Evolutionary conservation across 768 basidiomycete genomes (phyloP).

Genomic region (Pisolithus tinctorius): DNA sequence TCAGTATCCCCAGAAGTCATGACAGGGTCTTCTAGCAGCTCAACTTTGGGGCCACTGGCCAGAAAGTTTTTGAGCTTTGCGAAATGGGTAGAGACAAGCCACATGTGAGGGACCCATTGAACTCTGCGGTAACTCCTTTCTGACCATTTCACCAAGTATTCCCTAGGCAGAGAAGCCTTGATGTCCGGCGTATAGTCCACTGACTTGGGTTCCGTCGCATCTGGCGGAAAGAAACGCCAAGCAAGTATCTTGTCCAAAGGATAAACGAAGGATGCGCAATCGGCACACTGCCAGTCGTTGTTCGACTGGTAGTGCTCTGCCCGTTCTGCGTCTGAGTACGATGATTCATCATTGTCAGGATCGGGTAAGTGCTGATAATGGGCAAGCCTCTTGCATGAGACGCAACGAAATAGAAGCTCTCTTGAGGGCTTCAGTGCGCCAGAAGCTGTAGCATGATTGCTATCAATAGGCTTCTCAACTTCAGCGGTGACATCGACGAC

Average conservation of each 20-base stretch:
- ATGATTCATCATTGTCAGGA: slow-evolving; percentile 33
- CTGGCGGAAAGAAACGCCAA: slow-evolving; percentile 78
- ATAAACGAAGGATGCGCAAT: slow-evolving; percentile 69
- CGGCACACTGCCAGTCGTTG: slow-evolving; percentile 62
- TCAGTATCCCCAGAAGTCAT: slow-evolving; percentile 18
- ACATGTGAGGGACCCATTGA: slow-evolving; percentile 91
- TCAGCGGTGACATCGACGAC: background rate
- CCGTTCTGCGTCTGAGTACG: slow-evolving; percentile 31
- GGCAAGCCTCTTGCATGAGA: slow-evolving; percentile 75
- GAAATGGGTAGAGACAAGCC: slow-evolving; percentile 66
- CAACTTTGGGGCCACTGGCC: slow-evolving; percentile 56
- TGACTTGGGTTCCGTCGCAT: slow-evolving; percentile 47
- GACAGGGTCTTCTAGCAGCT: slow-evolving; percentile 49
- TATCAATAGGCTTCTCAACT: slow-evolving; percentile 34
- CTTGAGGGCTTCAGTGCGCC: slow-evolving; percentile 13
- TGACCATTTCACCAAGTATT: slow-evolving; percentile 91
- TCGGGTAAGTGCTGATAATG: slow-evolving; percentile 72
- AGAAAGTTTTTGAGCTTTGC: slow-evolving; percentile 76
- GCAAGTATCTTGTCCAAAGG: slow-evolving; percentile 80
- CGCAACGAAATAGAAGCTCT: slow-evolving; percentile 73
- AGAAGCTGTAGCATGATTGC: slow-evolving; percentile 3
- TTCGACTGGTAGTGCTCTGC: slow-evolving; percentile 55
- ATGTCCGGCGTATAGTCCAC: slow-evolving; percentile 36
- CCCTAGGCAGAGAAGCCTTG: slow-evolving; percentile 67
- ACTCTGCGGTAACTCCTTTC: slow-evolving; percentile 70